These are phyloP conservation scores for Nitzschia palea DNA, from an alignment of 108 stramenopile genomes.

Conservation along the genomic window DNA sequence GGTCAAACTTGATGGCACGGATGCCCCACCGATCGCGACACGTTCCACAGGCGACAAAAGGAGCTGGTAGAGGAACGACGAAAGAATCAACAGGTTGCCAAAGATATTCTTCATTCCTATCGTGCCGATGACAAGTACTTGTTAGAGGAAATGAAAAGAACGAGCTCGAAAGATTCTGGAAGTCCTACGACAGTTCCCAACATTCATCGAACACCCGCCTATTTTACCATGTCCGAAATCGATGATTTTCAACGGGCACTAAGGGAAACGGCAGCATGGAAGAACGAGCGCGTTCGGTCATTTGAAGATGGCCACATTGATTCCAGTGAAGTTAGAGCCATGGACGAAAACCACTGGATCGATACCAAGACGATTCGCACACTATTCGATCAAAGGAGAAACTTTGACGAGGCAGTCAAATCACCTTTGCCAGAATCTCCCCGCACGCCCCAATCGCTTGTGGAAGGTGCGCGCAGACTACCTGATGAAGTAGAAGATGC, in stretches of 20 bases:
- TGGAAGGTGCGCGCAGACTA: too few relatives aligned
- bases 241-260: constrained; percentile 9
- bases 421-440: background rate
- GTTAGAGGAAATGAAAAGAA: background rate
- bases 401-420: background rate
- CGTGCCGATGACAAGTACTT: background rate
- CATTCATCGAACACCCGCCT: background rate
- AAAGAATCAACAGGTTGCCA: constrained; percentile 1
- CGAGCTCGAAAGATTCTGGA: background rate
- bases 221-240: constrained; percentile 3
- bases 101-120: constrained; percentile 9
- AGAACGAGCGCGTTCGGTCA: background rate
- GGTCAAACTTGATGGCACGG: background rate
- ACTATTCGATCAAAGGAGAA: background rate
- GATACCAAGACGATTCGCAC: constrained; percentile 1
- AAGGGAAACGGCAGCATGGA: background rate
- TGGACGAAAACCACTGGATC: background rate
- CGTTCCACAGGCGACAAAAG: background rate
- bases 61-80: constrained; percentile 9
- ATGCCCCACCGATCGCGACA: background rate
- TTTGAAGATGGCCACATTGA: background rate
- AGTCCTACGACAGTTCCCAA: background rate
- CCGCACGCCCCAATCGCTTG: too few relatives aligned
- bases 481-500: too few relatives aligned
- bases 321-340: background rate